Evolutionary conservation across 768 basidiomycete genomes (phyloP).

Genomic region (Suillus subalutaceus): DNA sequence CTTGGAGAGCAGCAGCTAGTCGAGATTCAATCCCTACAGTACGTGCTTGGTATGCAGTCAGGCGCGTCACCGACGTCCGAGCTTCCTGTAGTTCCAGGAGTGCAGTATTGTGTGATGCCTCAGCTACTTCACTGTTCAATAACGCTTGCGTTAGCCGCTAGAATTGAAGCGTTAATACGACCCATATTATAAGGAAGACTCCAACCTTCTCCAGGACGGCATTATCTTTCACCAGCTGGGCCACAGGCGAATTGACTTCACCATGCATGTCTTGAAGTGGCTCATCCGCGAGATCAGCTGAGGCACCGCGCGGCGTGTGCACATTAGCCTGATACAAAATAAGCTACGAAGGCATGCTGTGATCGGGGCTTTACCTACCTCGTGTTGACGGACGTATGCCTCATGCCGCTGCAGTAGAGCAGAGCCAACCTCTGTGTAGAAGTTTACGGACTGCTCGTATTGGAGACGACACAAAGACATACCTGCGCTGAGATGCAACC

Average conservation of each 20-base stretch:
- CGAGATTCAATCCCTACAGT: conserved; percentile 72
- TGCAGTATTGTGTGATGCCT: conserved; percentile 74
- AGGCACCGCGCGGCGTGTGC: conserved; percentile 18
- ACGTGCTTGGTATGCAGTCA: conserved; percentile 70
- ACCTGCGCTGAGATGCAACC: conserved; percentile 88
- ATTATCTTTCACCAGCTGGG: conserved; percentile 56
- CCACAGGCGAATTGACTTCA: conserved; percentile 38
- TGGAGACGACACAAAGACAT: conserved; percentile 32
- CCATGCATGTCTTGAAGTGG: conserved; percentile 17
- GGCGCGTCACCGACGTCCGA: conserved; percentile 61
- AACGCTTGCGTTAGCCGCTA: conserved; percentile 80
- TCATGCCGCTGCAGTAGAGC: conserved; percentile 86
- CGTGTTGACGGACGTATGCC: conserved; percentile 75
- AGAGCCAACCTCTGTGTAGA: conserved; percentile 77
- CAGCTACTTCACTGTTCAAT: conserved; percentile 80
- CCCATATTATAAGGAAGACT: conserved; percentile 1
- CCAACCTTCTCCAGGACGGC: conserved; percentile 50
- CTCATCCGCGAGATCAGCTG: conserved; percentile 17
- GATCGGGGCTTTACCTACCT: conserved; percentile 45
- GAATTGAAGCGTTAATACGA: conserved; percentile 1
- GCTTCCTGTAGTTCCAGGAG: conserved; percentile 78
- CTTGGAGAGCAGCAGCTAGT: conserved; percentile 64
- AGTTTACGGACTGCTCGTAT: conserved; percentile 8
- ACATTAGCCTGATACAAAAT: conserved; percentile 21
- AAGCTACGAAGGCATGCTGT: conserved; percentile 15